Conservation (phyloP, 1,284 basidiomycete species). For the Cystobasidiaceae sp. region DNA sequence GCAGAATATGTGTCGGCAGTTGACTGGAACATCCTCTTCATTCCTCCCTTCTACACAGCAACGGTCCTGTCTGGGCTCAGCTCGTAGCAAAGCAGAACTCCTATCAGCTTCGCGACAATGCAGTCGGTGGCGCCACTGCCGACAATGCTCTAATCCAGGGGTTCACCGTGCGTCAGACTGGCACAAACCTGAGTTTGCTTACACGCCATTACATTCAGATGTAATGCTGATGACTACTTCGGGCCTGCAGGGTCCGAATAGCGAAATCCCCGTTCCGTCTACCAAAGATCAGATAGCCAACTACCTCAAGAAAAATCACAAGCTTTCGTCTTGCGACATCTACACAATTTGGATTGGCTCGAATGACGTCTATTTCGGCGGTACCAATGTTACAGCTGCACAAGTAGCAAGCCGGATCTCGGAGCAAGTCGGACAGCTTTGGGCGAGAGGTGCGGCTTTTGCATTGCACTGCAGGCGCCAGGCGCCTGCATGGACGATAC, state of each 20-base stretch:
- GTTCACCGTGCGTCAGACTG: slow-evolving; percentile 14
- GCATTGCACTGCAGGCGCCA: no score
- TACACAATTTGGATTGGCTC: slow-evolving; percentile 10
- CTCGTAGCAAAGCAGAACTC: slow-evolving; percentile 2
- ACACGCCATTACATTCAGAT: no score
- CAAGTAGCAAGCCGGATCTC: no score
- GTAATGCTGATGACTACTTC: no score
- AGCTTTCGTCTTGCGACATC: background rate
- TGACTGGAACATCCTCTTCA: no score
- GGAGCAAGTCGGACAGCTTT: slow-evolving; percentile 12
- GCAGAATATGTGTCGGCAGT: no score
- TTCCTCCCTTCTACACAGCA: background rate
- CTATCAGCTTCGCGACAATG: slow-evolving; percentile 1
- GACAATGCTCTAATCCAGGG: slow-evolving; percentile 20
- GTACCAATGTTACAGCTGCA: background rate
- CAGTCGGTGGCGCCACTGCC: slow-evolving; percentile 21
- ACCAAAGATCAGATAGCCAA: slow-evolving; percentile 7
- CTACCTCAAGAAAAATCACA: background rate
- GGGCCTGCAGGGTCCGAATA: slow-evolving; percentile 8
- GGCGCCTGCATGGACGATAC: no score
- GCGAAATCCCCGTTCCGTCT: slow-evolving; percentile 14
- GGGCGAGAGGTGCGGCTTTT: background rate
- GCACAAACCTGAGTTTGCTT: no score
- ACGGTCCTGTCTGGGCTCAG: slow-evolving; percentile 26
- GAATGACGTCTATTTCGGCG: slow-evolving; percentile 18